Conservation (phyloP, 371 early-diverging fungal species). For the Dichotomocladium elegans region DNA sequence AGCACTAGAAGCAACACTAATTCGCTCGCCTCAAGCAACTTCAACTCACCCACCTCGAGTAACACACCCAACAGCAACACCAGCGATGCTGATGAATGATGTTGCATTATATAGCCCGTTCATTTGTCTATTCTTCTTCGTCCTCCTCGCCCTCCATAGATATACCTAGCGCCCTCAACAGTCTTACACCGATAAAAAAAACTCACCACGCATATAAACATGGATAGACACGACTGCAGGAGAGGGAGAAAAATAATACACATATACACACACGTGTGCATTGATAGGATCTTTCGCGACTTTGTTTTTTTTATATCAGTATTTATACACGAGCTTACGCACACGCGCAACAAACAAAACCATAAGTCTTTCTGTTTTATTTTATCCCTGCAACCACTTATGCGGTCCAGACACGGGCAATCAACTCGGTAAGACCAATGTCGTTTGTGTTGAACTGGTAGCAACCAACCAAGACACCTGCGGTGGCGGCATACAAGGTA, state of each 20-base stretch:
- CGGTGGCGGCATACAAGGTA: conserved; percentile 67
- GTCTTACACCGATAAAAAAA: not conserved
- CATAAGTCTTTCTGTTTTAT: not conserved
- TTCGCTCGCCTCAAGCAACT: not conserved
- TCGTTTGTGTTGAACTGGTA: conserved; percentile 95
- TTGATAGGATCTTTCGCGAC: not conserved
- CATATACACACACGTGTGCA: too few species aligned
- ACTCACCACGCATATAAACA: not conserved
- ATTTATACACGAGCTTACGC: not conserved
- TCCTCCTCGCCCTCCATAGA: not conserved
- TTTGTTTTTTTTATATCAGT: not conserved
- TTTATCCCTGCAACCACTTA: conserved; percentile 18
- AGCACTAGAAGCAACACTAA: conserved; percentile 7
- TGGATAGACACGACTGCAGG: too few species aligned
- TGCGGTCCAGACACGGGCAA: conserved; percentile 80
- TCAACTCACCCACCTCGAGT: not conserved
- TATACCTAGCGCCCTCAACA: conserved; percentile 1
- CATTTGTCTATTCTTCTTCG: conserved; percentile 3
- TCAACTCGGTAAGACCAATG: conserved; percentile 87
- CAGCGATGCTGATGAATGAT: not conserved
- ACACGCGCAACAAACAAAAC: not conserved
- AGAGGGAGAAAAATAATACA: too few species aligned
- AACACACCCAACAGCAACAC: not conserved
- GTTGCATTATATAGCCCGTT: not conserved
- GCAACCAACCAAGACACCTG: conserved; percentile 77